Evolutionary conservation across 306 rosid species (phyloP), one percentile per base, ranked within the genome.

Genomic region (Morella rubra): DNA sequence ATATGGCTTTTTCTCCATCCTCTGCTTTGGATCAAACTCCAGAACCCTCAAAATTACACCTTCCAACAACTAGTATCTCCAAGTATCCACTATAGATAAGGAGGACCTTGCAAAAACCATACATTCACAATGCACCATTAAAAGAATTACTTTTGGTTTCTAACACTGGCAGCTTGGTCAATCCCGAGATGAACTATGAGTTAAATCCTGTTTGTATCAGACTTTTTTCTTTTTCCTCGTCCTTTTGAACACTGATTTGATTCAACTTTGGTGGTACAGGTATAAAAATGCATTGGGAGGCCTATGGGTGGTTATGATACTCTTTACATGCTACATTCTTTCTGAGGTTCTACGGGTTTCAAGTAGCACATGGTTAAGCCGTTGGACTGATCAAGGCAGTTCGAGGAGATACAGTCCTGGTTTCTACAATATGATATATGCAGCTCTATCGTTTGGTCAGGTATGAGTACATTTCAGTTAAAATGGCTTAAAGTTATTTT

Each of bases 281-380:
- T 91, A 93, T 74, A 87, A 80, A 79, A 79, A 90, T 53, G 91
- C 97, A 72, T 73, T 91, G n/a, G 98, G 98, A 76, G 98, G 97
- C 22, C 74, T 87, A 18, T 89, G 96, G 97, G 90, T 92, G 69
- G 93, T 90, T 82, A 58, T 78, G 56, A 69, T 89, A 81, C 90
- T 91, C 69, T 81, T 93, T 61, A 70, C 74, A n/a, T 90, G 86
- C 87, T 93, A 90, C 78, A 77, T 79, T 41, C 59, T 80, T 49
- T 87, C 90, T 6, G 97, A 93, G 85, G 81, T 79, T 83, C 91
- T 93, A 79, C 89, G 97, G 82, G 82, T 93, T 85, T 91, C 88
- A 44, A 89, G 93, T 51, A 93, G 97, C 85, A 86, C 88, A 19
- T 93, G 96, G 98, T 85, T 93, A 81, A 87, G 93, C 59, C 77